A percentile compares a stretch with the other conserved stretches of the same genome.
These are phyloP conservation scores for Pachyrhizus erosus DNA, from an alignment of 306 rosid species.

Conservation along the genomic window DNA sequence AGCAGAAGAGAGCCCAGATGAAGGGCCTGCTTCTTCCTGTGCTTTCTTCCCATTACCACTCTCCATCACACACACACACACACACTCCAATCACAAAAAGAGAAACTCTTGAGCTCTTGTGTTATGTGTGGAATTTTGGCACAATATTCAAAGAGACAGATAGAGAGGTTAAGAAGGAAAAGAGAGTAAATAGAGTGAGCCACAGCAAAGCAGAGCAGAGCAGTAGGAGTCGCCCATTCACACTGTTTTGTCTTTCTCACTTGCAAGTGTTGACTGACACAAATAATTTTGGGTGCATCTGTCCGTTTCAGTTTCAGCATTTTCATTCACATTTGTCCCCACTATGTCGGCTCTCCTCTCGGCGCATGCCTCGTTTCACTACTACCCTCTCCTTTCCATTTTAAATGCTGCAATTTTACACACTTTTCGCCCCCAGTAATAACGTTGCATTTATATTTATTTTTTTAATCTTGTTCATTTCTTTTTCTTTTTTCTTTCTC, in stretches of 20 bases:
- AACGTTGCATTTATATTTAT: not conserved
- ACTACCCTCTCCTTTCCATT: not conserved
- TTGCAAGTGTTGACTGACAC: conserved; percentile 4
- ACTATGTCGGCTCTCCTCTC: not conserved
- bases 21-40: conserved; percentile 75
- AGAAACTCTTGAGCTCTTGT: not conserved
- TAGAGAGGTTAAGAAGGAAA: not conserved
- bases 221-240: not conserved
- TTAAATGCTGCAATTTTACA: not conserved
- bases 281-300: not conserved
- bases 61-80: conserved; percentile 53
- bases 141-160: conserved; percentile 13
- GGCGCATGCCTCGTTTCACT: not conserved
- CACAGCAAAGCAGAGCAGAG: not conserved
- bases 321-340: conserved; percentile 5
- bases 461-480: too few species aligned
- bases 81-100: conserved; percentile 6
- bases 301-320: not conserved
- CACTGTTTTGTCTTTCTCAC: conserved; percentile 4
- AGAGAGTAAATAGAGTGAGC: not conserved
- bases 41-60: conserved; percentile 57
- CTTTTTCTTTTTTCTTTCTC: too few species aligned
- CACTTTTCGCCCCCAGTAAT: not conserved
- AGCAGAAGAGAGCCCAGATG: conserved; percentile 37
- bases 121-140: not conserved